Evolutionary conservation across 108 stramenopile genomes (phyloP).

Genomic region (Pinguiococcus pyrenoidosus): DNA sequence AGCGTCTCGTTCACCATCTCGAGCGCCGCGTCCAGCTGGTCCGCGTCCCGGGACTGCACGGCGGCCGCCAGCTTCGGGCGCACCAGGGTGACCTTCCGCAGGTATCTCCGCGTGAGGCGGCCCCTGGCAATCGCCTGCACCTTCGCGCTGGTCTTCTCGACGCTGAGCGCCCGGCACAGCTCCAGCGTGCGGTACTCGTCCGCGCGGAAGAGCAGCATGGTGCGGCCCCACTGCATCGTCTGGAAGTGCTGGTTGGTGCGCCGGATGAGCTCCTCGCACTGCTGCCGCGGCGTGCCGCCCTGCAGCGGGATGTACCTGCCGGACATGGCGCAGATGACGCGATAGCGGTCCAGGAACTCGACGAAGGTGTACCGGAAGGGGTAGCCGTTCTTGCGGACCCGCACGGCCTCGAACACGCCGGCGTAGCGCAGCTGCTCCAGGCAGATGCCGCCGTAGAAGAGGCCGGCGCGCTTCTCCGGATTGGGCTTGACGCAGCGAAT

Average conservation of each 20-base stretch:
- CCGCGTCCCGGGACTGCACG: constrained; percentile 6
- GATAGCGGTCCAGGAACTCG: constrained; percentile 15
- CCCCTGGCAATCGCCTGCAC: constrained; percentile 15
- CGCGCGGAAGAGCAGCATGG: constrained; percentile 5
- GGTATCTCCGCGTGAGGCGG: constrained; percentile 6
- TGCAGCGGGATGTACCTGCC: constrained; percentile 5
- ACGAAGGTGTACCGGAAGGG: constrained; percentile 52
- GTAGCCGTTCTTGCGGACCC: constrained; percentile 83
- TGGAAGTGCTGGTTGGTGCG: constrained; percentile 1
- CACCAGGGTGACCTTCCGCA: constrained; percentile 6
- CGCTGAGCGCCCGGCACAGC: constrained; percentile 1
- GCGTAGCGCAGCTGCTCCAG: constrained; percentile 80
- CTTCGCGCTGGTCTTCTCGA: constrained; percentile 3
- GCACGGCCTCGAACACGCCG: constrained; percentile 97
- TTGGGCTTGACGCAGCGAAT: constrained; percentile 50
- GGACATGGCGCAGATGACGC: too few species aligned
- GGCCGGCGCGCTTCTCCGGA: constrained; percentile 22
- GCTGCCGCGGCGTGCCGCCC: not conserved
- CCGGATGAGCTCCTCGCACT: not conserved
- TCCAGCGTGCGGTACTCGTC: constrained; percentile 7
- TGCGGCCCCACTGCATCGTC: not conserved
- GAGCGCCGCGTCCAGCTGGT: constrained; percentile 5
- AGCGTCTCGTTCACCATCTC: constrained; percentile 6
- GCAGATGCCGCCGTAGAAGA: constrained; percentile 15
- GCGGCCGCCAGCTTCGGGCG: constrained; percentile 7